These are phyloP conservation scores for Rhododendron williamsianum DNA, from an alignment of 148 eudicot genomes.

Conservation along the genomic window DNA sequence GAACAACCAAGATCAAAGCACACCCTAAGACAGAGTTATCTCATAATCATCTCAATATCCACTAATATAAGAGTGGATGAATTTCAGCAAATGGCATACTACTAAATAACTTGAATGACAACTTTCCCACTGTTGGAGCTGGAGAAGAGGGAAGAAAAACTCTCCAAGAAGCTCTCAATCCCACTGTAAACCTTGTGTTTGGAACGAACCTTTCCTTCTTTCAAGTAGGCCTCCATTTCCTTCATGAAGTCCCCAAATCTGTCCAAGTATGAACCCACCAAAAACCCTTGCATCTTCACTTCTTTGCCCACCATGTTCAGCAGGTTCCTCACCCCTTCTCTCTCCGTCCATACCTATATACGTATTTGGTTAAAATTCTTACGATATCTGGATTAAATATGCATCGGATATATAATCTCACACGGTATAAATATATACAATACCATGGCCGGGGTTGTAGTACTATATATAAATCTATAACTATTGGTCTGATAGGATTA, in stretches of 20 bases:
- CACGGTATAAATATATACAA: not conserved
- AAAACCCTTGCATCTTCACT: constrained; percentile 33
- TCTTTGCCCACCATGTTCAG: constrained; percentile 39
- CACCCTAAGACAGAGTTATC: not conserved
- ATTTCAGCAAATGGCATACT: not conserved
- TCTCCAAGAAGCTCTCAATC: constrained; percentile 26
- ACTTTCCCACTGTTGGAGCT: constrained; percentile 36
- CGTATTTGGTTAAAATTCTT: not conserved
- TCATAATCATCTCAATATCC: not conserved
- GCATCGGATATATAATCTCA: not conserved
- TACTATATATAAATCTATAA: not conserved
- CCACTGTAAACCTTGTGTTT: constrained; percentile 23
- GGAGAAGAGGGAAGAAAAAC: constrained; percentile 29
- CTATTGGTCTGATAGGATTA: not conserved
- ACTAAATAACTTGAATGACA: constrained; percentile 17
- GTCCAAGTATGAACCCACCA: constrained; percentile 14
- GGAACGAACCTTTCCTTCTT: constrained; percentile 25
- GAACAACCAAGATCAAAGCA: not conserved
- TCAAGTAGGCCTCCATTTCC: constrained; percentile 27
- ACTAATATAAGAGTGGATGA: not conserved
- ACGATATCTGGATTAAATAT: not conserved
- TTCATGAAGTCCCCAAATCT: constrained; percentile 16
- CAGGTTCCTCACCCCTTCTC: constrained; percentile 35
- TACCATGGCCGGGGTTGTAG: not conserved
- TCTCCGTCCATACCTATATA: constrained; percentile 28